Evolutionary conservation across 257 asterid genomes (phyloP).

Genomic region (Jacaranda copaia): DNA sequence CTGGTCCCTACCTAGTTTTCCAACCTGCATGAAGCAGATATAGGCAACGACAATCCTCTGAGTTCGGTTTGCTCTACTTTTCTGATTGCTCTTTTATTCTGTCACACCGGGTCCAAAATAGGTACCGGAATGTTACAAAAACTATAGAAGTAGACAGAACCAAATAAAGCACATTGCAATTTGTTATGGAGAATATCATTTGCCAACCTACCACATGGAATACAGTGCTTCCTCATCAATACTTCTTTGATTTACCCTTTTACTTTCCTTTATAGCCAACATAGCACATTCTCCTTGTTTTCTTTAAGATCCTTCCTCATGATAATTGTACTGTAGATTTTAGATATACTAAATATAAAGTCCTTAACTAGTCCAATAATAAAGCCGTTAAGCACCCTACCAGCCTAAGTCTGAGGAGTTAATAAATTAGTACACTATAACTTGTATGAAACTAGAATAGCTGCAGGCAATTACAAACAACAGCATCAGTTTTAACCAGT

Average conservation of each 20-base stretch:
- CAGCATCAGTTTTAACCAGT: slow-evolving; percentile 4
- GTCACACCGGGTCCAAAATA: neutral
- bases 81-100: neutral
- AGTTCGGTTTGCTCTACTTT: neutral
- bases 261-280: slow-evolving; percentile 8
- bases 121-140: neutral
- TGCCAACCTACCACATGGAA: neutral
- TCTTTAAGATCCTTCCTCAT: neutral
- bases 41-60: neutral
- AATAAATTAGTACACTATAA: neutral
- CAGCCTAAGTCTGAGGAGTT: neutral
- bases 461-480: neutral
- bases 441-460: neutral
- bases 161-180: neutral
- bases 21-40: neutral
- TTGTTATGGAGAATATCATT: too few species aligned
- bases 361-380: neutral
- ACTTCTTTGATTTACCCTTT: neutral
- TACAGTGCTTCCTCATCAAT: neutral
- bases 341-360: neutral
- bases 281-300: neutral
- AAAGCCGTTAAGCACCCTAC: neutral
- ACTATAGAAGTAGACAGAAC: neutral
- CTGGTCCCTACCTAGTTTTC: neutral
- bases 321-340: neutral